phyloP scores from a whole-genome alignment of 176 grass and related monocot genomes.

The Leersia perrieri region DNA sequence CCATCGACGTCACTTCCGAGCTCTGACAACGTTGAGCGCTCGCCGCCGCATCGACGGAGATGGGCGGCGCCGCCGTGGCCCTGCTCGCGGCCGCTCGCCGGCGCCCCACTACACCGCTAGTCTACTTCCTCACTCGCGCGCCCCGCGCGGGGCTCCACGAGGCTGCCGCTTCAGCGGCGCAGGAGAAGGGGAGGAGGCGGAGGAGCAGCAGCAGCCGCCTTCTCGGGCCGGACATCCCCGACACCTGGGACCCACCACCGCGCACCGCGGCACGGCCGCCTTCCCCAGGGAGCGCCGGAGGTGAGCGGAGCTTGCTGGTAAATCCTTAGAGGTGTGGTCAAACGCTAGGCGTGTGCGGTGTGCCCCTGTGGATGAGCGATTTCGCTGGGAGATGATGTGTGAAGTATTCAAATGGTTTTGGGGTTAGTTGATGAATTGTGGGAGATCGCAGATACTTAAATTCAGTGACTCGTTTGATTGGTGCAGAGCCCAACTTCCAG shows the following conservation, averaged over 20 bases:
- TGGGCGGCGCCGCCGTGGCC: slow-evolving; percentile 41
- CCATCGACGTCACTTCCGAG: background rate
- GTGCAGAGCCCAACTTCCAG: background rate
- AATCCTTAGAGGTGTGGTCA: background rate
- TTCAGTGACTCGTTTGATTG: background rate
- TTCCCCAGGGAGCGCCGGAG: background rate
- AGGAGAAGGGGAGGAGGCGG: slow-evolving; percentile 5
- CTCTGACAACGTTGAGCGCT: background rate
- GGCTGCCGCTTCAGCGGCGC: background rate
- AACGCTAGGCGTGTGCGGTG: background rate
- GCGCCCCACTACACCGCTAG: background rate
- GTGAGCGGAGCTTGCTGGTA: slow-evolving; percentile 28
- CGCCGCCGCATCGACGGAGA: slow-evolving; percentile 19
- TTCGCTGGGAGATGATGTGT: background rate
- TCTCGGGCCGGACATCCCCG: slow-evolving; percentile 73
- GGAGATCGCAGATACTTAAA: background rate
- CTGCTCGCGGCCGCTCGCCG: slow-evolving; percentile 15
- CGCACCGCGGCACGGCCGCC: background rate
- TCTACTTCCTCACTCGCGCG: background rate
- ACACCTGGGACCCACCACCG: slow-evolving; percentile 45
- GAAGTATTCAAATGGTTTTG: background rate
- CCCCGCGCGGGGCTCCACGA: slow-evolving; percentile 26
- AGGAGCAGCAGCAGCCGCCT: slow-evolving; percentile 44
- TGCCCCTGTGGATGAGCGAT: background rate
- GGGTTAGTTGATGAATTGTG: background rate